phyloP scores from a whole-genome alignment of 2,329 filamentous ascomycete species.

The Diplodia mutila region DNA sequence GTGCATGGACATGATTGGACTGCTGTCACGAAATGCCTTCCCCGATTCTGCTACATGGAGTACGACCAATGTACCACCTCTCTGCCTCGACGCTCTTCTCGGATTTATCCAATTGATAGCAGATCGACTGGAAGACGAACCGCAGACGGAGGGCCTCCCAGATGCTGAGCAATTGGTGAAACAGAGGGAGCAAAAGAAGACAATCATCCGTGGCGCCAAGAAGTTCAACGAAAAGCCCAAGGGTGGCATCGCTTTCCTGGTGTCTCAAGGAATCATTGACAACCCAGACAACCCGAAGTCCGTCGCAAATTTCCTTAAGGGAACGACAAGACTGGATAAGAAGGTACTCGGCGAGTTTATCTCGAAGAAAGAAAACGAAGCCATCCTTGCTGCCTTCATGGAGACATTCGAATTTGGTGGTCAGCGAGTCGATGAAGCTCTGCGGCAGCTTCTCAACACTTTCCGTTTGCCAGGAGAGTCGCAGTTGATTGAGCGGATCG shows the following conservation, averaged over 20 bases:
- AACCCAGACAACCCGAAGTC: constrained; percentile 73
- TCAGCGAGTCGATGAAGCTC: constrained; percentile 86
- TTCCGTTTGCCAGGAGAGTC: constrained; percentile 96
- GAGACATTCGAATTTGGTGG: constrained; percentile 84
- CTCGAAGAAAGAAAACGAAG: constrained; percentile 86
- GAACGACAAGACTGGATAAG: constrained; percentile 87
- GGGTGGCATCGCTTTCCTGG: constrained; percentile 81
- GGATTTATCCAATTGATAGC: constrained; percentile 91
- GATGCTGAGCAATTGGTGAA: constrained; percentile 67
- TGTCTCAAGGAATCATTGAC: constrained; percentile 82
- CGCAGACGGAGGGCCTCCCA: constrained; percentile 67
- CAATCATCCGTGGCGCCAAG: constrained; percentile 82
- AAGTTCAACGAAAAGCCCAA: constrained; percentile 98
- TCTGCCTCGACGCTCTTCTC: constrained; percentile 89
- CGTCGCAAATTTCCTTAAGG: constrained; percentile 84
- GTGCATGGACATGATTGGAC: constrained; percentile 92
- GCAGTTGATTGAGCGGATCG: constrained; percentile 87
- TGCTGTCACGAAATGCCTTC: constrained; percentile 90
- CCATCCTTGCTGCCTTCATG: constrained; percentile 82
- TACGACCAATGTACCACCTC: constrained; percentile 93
- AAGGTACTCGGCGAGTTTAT: constrained; percentile 89
- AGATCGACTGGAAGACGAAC: constrained; percentile 76
- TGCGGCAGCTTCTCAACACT: constrained; percentile 82
- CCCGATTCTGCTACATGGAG: constrained; percentile 99
- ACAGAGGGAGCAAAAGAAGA: constrained; percentile 78